Base-by-base conservation (phyloP, 768 basidiomycete species). In the Tephrocybe sp. region DNA sequence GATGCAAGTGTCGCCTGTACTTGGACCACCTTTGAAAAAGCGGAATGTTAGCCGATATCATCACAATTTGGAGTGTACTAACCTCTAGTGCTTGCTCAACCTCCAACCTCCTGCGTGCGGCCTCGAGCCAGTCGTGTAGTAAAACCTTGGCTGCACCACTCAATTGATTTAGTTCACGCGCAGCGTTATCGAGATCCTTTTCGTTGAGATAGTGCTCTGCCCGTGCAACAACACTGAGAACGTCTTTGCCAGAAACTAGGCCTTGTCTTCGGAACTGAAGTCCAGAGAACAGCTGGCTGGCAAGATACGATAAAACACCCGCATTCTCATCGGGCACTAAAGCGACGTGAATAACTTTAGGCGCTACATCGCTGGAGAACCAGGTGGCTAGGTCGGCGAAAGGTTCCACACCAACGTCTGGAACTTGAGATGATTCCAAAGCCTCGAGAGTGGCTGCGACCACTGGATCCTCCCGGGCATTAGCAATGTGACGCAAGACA, bases 71-170 rank as follows among this genome's bases (percentile, higher is more conserved):
- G 15, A n/a, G 15, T 12, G 39, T 16, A 55, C 70, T 57, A 58
- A 91, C 91, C 75, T 94, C 88, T 57, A 99, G 66, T 34, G 93
- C 91, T 67, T 97, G 95, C 65, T 90, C 77, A 25, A 97, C 93
- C 69, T 97, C 92, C 53, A 99, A 66, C 64, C 94, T 78, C 62
- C 80, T 75, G 56, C 95, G 76, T 9, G 93, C 94, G 58, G 91
- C 93, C 57, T 84, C 83, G 33, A 99, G 71, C 97, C 95, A 99
- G 68, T 98, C 95, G 29, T 75, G 70, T 45, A 90, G 59, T 37
- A 95, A 63, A 45, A 77, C 64, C 67, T 84, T 88, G 13, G 88
- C 88, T 50, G 88, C 82, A 1, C 94, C 95, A 27, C 76, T 81
- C 47, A 99, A 70, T 67, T 92, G 88, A 65, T 97, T 99, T 23